phyloP scores from a whole-genome alignment of 441 rosid genomes.

The Arabidopsis lyrata region DNA sequence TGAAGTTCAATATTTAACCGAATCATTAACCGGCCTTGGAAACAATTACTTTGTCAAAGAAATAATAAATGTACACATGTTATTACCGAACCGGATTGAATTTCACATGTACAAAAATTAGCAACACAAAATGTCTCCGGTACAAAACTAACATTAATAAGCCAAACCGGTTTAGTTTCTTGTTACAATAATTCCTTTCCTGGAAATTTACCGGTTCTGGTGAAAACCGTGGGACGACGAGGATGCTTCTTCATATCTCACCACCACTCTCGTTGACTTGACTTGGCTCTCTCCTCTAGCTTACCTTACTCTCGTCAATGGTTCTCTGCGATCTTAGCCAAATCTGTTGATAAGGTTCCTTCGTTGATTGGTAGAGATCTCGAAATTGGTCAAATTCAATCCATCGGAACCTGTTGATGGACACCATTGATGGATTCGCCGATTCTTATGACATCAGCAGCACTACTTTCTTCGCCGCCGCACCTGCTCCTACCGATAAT shows the following conservation, averaged over 20 bases:
- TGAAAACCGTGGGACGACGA: background rate
- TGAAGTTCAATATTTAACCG: no score
- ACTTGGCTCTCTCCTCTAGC: background rate
- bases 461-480: conserved; percentile 50
- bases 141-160: no score
- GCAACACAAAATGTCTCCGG: background rate
- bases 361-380: background rate
- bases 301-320: background rate
- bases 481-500: background rate
- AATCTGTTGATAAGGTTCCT: background rate
- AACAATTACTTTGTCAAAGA: background rate
- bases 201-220: background rate
- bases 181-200: background rate
- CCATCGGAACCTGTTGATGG: conserved; percentile 48
- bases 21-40: background rate
- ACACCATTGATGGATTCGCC: conserved; percentile 56
- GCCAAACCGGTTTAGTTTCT: background rate
- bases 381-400: background rate
- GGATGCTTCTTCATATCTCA: conserved; percentile 13
- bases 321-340: background rate
- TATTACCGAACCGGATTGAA: background rate
- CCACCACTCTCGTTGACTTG: conserved; percentile 19
- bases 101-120: background rate
- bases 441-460: conserved; percentile 76
- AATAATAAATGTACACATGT: background rate